A percentile compares a stretch with the other conserved stretches of the same genome.
Conservation (phyloP, 2,329 filamentous ascomycete genomes). For the Calcarisporium arbuscula region DNA sequence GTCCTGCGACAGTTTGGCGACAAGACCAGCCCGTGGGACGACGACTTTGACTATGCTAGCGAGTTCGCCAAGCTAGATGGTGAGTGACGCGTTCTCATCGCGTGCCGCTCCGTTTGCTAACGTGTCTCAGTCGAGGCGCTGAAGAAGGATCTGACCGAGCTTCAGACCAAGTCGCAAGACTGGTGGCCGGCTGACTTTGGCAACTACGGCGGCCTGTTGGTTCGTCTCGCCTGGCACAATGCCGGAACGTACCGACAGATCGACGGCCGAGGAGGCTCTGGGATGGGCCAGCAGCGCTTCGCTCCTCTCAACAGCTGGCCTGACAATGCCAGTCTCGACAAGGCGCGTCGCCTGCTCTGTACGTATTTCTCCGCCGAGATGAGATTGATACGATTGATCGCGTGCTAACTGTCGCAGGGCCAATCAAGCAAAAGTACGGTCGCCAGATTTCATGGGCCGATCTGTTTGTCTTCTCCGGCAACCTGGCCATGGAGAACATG, state of each 20-base stretch:
- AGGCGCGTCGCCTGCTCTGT: conserved; percentile 69
- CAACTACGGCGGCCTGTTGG: conserved; percentile 72
- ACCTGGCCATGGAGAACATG: conserved; percentile 71
- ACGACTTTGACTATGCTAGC: conserved; percentile 63
- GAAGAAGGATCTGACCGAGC: conserved; percentile 61
- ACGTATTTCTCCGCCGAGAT: conserved; percentile 1
- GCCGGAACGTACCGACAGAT: conserved; percentile 69
- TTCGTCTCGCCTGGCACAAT: conserved; percentile 76
- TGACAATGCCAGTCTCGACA: conserved; percentile 70
- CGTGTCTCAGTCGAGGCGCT: conserved; percentile 38
- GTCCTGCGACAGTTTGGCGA: conserved; percentile 65
- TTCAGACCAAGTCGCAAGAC: conserved; percentile 72
- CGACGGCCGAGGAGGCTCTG: conserved; percentile 68
- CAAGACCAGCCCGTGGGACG: conserved; percentile 54
- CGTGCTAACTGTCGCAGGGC: too few relatives aligned
- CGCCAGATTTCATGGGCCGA: conserved; percentile 77
- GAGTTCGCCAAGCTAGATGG: conserved; percentile 59
- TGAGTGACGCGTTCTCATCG: conserved; percentile 44
- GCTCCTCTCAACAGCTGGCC: conserved; percentile 75
- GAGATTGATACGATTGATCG: too few relatives aligned
- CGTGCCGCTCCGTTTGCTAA: too few relatives aligned
- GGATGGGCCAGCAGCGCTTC: conserved; percentile 51
- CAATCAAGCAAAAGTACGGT: conserved; percentile 78
- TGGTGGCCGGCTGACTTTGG: conserved; percentile 79
- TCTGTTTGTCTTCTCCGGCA: conserved; percentile 62